Base-by-base conservation (phyloP, 352 stramenopile species). In the Globisporangium carolinianum region DNA sequence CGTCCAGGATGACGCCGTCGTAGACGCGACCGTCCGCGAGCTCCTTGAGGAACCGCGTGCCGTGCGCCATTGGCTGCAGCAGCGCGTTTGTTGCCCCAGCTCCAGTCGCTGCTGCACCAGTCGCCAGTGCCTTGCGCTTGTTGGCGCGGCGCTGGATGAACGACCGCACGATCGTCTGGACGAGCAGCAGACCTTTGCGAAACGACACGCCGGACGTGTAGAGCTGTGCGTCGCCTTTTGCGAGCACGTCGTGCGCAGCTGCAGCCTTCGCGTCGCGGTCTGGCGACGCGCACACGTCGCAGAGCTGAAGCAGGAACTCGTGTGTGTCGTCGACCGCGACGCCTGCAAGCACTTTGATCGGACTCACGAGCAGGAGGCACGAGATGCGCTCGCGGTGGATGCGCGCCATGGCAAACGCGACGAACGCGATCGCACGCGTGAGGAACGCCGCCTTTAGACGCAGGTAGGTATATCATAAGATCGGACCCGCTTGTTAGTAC, bases 281-380 rank as follows among this genome's bases (percentile, higher is more conserved):
- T 2, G 62, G 24, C 3, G 81, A 75, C 58, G 72, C 71, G 69
- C 73, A 87, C 9, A 89, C 75, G 7, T 83, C 63, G 39, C 73
- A 87, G 2, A 94, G 66, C 55, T 94, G 84, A 14, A 79, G 62
- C 8, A 94, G 61, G 51, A 92, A 92, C 56, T 90, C 72, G 37
- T 83, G 75, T 6, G 84, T 92, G 47, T 90, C 73, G 35, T 77
- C 56, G 0, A 94, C 76, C 0, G 66, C 67, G 0, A 90, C 57
- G 9, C 84, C 84, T 11, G 84, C 82, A 5, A 94, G 71, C 35
- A 94, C 79, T 66, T 89, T 86, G n/a, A 92, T 56, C n/a, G 84
- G 84, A 56, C 84, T 94, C 50, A 94, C 81, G 17, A 91, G 71
- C 18, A 94, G 57, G 37, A 94, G 62, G 37, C 75, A 81, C 5